Conservation (phyloP, 2,329 filamentous ascomycete species). For the Ceratocystis harringtonii region DNA sequence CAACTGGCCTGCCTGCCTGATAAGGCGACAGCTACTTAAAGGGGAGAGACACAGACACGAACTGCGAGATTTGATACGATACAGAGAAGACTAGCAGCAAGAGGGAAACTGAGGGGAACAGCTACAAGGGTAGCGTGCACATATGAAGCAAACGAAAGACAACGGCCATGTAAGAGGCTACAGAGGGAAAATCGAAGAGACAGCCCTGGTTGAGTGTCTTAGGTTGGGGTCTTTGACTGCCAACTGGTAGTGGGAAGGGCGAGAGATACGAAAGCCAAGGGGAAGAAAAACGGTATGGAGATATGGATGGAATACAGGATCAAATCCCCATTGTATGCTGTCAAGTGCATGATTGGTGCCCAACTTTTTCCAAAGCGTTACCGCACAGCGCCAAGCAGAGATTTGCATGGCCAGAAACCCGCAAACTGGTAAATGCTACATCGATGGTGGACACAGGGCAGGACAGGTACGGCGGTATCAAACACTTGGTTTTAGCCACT, state of each 20-base stretch:
- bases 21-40: neutral
- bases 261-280: neutral
- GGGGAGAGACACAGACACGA: neutral
- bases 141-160: neutral
- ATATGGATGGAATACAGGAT: neutral
- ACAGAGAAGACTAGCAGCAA: neutral
- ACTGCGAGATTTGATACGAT: neutral
- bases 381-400: neutral
- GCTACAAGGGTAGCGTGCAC: neutral
- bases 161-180: neutral
- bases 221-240: too few relatives aligned
- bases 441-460: neutral
- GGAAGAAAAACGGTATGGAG: neutral
- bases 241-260: neutral
- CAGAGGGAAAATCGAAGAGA: neutral
- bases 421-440: neutral
- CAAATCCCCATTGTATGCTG: neutral
- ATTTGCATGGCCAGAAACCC: neutral
- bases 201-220: neutral
- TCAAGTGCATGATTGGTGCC: conserved; percentile 3
- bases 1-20: neutral
- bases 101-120: neutral
- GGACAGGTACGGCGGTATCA: neutral
- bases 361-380: neutral
- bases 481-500: neutral